Percentiles rank a stretch among this genome's conserved stretches.
phyloP scores from a whole-genome alignment of 768 basidiomycete species.

The Fibroporia radiculosa region DNA sequence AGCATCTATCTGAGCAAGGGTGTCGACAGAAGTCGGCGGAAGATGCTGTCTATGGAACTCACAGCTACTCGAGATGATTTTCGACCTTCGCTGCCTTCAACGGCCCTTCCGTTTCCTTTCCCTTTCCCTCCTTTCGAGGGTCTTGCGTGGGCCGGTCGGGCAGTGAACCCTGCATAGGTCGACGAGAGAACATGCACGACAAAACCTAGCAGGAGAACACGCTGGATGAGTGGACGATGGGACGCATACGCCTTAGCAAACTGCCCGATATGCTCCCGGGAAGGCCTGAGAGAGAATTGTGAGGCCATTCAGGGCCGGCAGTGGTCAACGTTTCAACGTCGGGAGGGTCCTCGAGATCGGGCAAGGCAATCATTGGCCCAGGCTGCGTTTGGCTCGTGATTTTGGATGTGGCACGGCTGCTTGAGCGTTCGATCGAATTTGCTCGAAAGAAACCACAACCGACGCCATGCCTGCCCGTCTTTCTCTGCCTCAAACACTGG shows the following conservation, averaged over 20 bases:
- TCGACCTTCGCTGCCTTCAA: slow-evolving; percentile 24
- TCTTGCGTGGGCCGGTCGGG: slow-evolving; percentile 28
- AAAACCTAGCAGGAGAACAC: slow-evolving; percentile 59
- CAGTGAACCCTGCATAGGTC: slow-evolving; percentile 51
- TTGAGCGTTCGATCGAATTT: no score
- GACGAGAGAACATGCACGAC: slow-evolving; percentile 61
- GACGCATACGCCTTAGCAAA: slow-evolving; percentile 46
- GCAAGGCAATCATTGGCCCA: no score
- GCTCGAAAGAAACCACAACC: no score
- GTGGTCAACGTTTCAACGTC: background rate
- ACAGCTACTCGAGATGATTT: slow-evolving; percentile 64
- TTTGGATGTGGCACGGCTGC: no score
- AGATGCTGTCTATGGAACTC: slow-evolving; percentile 18
- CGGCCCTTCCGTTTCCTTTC: slow-evolving; percentile 28
- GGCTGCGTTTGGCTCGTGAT: no score
- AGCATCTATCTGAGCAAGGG: slow-evolving; percentile 64
- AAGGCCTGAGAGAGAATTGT: slow-evolving; percentile 10
- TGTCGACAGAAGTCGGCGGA: background rate
- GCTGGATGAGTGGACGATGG: slow-evolving; percentile 69
- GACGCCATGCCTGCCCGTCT: no score
- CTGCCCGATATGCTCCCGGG: slow-evolving; percentile 32
- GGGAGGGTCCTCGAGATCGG: no score
- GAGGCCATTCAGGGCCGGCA: slow-evolving; percentile 6
- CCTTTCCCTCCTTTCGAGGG: slow-evolving; percentile 26
- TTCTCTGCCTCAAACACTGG: no score